Evolutionary conservation across 306 rosid species (phyloP), one percentile per base, ranked within the genome.

Genomic region (Canavalia gladiata): DNA sequence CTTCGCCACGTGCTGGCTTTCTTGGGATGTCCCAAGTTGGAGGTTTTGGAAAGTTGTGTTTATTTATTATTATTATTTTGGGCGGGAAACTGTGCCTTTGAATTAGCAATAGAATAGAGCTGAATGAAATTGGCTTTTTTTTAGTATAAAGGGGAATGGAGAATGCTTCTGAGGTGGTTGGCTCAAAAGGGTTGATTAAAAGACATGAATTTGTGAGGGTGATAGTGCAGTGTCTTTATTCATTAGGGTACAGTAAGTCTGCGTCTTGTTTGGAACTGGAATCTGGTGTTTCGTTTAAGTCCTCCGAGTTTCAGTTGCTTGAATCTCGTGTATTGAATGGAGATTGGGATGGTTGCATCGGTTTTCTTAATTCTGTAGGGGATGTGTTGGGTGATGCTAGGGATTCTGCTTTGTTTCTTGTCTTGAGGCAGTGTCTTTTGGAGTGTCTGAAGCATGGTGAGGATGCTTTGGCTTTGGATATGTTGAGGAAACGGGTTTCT

Each of bases 261-360:
- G 99, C 99, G 0, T 85, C 88, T 7, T 86, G 84, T 73, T 85
- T 90, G 88, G 99, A 93, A 87, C 76, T 46, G 2, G 97, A 95
- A 84, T 95, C 99, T 59, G 97, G 93, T 25, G 81, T 91, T 86
- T 87, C 87, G 0, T 67, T 52, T 71, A 86, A 89, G 74, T 91
- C 93, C 31, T 3, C 56, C 0, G 94, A 90, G 81, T 85, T 89
- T 82, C 84, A 79, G 67, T 78, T 88, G 81, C 85, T 93, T 52
- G 93, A 93, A 81, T 82, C 95, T 2, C 91, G 88, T 71, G 56
- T 92, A 5, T 47, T 85, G 25, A 65, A 78, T 31, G 97, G 97
- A 29, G 83, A 91, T 80, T 95, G 94, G 95, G 88, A 87, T 68
- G 90, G 63, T 60, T 88, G 95, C 74, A 56, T 86, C 18, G 46